These are phyloP conservation scores for Trichoderma endophyticum DNA, from an alignment of 2,329 filamentous ascomycete genomes.

Conservation along the genomic window DNA sequence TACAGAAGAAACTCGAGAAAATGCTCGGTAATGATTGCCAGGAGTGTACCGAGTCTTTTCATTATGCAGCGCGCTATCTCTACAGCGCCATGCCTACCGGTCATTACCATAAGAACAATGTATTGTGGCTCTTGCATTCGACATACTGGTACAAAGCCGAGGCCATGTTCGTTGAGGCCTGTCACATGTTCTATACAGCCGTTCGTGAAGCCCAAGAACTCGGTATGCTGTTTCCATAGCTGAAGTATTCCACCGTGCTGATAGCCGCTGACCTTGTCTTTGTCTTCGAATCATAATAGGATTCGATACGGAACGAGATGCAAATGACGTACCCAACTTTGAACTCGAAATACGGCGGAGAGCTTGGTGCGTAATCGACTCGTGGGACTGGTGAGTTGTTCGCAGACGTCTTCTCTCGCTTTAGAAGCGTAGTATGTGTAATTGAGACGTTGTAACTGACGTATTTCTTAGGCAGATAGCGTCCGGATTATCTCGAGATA, in stretches of 20 bases:
- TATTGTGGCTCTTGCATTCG: constrained; percentile 31
- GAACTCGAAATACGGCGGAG: constrained; percentile 33
- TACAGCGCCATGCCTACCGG: constrained; percentile 28
- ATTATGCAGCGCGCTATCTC: constrained; percentile 28
- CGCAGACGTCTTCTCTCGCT: not conserved
- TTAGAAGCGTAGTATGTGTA: not conserved
- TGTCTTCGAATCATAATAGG: constrained; percentile 16
- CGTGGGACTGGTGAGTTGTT: constrained; percentile 33
- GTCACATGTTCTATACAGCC: constrained; percentile 33
- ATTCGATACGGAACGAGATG: constrained; percentile 25
- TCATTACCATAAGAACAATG: constrained; percentile 29
- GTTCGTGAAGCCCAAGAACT: constrained; percentile 32
- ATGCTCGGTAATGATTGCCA: constrained; percentile 24
- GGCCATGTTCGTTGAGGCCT: constrained; percentile 31
- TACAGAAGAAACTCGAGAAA: constrained; percentile 23
- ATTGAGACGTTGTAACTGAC: not conserved
- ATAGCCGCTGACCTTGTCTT: not conserved
- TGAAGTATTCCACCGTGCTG: not conserved
- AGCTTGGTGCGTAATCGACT: constrained; percentile 33
- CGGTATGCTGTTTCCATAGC: constrained; percentile 18
- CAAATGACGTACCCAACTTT: constrained; percentile 26
- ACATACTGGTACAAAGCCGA: constrained; percentile 36
- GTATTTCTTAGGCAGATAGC: constrained; percentile 32
- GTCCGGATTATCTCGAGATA: constrained; percentile 31
- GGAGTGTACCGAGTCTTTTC: constrained; percentile 26